A percentile compares a stretch with the other conserved stretches of the same genome.
These are phyloP conservation scores for Colletotrichum spaethianum DNA, from an alignment of 2,329 filamentous ascomycete genomes.

Conservation along the genomic window DNA sequence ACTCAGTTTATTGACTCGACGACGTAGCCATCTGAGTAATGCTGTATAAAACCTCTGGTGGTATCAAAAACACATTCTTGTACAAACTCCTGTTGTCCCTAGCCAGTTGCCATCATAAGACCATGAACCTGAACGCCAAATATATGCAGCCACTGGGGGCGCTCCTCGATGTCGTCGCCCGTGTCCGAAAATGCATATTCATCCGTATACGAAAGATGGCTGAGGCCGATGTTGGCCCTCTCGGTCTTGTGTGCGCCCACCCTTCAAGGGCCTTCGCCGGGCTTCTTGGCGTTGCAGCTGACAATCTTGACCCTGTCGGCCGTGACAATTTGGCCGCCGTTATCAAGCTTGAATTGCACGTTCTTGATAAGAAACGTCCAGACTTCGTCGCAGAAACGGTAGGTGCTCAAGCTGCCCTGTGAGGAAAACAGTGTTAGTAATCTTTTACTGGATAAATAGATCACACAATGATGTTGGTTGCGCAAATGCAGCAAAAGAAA, in stretches of 20 bases:
- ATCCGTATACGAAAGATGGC: slow-evolving; percentile 14
- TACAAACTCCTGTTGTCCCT: slow-evolving; percentile 29
- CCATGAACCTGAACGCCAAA: slow-evolving; percentile 34
- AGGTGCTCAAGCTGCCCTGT: slow-evolving; percentile 96
- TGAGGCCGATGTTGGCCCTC: background rate
- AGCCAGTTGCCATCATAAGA: slow-evolving; percentile 23
- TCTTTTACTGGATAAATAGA: background rate
- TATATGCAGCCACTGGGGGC: slow-evolving; percentile 34
- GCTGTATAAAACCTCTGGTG: slow-evolving; percentile 32
- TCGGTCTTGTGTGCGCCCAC: background rate
- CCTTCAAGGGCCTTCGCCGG: slow-evolving; percentile 55
- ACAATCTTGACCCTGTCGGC: slow-evolving; percentile 99
- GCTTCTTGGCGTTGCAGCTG: slow-evolving; percentile 91
- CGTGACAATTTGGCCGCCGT: slow-evolving; percentile 76
- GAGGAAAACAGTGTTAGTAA: slow-evolving; percentile 7
- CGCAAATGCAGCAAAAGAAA: background rate
- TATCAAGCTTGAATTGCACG: slow-evolving; percentile 98
- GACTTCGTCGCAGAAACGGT: slow-evolving; percentile 99
- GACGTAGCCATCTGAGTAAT: slow-evolving; percentile 11
- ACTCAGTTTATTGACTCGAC: slow-evolving; percentile 31
- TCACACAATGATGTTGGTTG: background rate
- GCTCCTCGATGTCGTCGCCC: slow-evolving; percentile 17
- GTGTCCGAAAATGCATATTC: slow-evolving; percentile 24
- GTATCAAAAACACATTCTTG: slow-evolving; percentile 39
- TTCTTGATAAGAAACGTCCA: slow-evolving; percentile 99